A percentile compares a stretch with the other conserved stretches of the same genome.
phyloP scores from a whole-genome alignment of 2,329 filamentous ascomycete species.

The Aureobasidium sp. region DNA sequence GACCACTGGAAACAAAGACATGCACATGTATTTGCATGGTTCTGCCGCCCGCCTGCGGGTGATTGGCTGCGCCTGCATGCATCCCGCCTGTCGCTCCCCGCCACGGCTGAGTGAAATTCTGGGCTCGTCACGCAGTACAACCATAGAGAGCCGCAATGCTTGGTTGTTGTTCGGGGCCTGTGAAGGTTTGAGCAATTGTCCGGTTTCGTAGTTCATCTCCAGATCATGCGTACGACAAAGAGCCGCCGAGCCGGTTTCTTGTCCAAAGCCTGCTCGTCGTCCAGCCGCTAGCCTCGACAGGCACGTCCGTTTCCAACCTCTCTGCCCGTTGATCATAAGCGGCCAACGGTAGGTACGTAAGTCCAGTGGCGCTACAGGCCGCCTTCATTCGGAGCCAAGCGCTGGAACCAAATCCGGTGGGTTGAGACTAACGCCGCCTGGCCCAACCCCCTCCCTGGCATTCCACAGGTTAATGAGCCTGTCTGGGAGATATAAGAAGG shows the following conservation, averaged over 20 bases:
- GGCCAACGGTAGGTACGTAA: conserved; percentile 12
- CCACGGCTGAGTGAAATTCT: conserved; percentile 1
- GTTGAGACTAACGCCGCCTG: conserved; percentile 8
- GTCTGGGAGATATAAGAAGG: conserved; percentile 14
- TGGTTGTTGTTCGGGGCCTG: not conserved
- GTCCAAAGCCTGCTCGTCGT: not conserved
- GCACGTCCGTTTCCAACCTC: conserved; percentile 14
- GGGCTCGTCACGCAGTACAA: conserved; percentile 13
- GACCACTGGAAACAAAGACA: conserved; percentile 15
- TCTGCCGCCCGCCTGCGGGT: not conserved
- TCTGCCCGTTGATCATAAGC: conserved; percentile 15
- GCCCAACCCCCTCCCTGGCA: conserved; percentile 8
- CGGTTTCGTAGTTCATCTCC: conserved; percentile 15
- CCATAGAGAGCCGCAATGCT: conserved; percentile 14
- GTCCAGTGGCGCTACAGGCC: conserved; percentile 10
- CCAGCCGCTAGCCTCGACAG: not conserved
- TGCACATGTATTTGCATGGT: no score
- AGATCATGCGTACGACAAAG: conserved; percentile 4
- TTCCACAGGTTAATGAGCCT: conserved; percentile 7
- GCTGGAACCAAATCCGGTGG: conserved; percentile 8
- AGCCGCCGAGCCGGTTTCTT: conserved; percentile 10
- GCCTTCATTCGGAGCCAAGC: conserved; percentile 9
- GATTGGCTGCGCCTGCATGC: conserved; percentile 9
- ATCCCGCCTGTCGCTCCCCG: conserved; percentile 12
- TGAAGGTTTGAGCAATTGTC: conserved; percentile 5